These are phyloP conservation scores for Solanum sejunctum DNA, from an alignment of 257 asterid genomes.

Conservation along the genomic window DNA sequence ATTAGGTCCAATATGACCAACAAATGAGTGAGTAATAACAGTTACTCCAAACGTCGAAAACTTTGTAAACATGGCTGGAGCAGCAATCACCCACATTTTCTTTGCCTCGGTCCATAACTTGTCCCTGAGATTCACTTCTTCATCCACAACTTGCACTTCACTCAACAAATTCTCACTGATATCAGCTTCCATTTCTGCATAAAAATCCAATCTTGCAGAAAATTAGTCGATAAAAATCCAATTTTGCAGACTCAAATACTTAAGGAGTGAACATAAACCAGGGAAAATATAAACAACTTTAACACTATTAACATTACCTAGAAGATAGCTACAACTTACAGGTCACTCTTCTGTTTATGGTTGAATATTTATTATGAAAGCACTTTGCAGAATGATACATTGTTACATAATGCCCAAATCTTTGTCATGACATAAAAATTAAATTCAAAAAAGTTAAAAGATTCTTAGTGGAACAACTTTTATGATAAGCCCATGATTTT, in stretches of 20 bases:
- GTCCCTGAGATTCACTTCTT: background rate
- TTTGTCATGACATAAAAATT: background rate
- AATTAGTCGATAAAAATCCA: background rate
- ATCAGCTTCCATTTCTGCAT: slow-evolving; percentile 15
- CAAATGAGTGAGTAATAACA: slow-evolving; percentile 35
- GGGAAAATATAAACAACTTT: background rate
- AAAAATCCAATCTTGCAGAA: background rate
- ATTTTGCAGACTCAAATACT: background rate
- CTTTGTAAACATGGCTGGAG: slow-evolving; percentile 36
- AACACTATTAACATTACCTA: background rate
- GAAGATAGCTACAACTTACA: background rate
- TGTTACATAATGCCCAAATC: background rate
- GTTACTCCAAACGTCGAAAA: slow-evolving; percentile 32
- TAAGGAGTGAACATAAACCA: background rate
- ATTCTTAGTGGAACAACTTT: background rate
- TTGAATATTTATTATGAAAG: background rate
- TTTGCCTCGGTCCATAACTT: slow-evolving; percentile 27
- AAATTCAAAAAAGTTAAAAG: background rate
- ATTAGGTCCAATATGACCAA: slow-evolving; percentile 32
- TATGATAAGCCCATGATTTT: background rate
- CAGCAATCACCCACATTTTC: slow-evolving; percentile 39
- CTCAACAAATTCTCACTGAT: slow-evolving; percentile 8
- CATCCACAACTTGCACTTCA: background rate
- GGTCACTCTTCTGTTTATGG: background rate
- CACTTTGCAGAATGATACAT: background rate